phyloP scores from a whole-genome alignment of 2,329 filamentous ascomycete species.

The Fusarium denticulatum region DNA sequence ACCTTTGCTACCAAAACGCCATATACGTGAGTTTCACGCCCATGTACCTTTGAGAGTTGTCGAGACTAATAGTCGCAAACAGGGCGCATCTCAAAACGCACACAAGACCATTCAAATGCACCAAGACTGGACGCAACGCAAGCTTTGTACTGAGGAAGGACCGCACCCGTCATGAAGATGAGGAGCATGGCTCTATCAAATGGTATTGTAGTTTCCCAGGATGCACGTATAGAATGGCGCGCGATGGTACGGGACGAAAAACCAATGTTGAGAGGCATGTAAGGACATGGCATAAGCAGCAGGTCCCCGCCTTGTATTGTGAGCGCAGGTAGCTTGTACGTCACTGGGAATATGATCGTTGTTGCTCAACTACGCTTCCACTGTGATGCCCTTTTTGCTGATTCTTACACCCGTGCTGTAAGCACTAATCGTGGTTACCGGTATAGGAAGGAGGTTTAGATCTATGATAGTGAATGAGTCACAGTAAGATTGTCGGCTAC shows the following conservation, averaged over 20 bases:
- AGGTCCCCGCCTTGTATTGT: background rate
- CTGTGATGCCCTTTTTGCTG: accelerated
- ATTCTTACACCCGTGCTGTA: no score
- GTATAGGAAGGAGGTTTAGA: background rate
- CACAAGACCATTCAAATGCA: background rate
- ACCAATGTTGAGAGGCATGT: background rate
- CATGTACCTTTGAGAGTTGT: accelerated
- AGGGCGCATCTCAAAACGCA: background rate
- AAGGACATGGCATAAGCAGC: background rate
- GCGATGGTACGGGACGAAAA: background rate
- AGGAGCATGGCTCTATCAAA: background rate
- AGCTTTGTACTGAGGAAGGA: background rate
- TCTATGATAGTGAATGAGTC: background rate
- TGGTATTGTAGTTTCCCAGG: background rate
- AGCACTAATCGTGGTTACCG: background rate
- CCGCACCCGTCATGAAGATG: background rate
- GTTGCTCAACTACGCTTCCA: background rate
- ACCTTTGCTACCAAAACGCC: background rate
- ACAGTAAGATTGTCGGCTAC: background rate
- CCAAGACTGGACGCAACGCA: background rate
- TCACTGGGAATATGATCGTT: background rate
- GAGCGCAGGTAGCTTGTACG: background rate
- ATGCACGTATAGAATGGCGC: background rate
- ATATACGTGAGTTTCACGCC: background rate
- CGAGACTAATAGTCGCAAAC: background rate